Evolutionary conservation across 2,329 filamentous ascomycete species (phyloP).

Genomic region (Xylariales sp.): DNA sequence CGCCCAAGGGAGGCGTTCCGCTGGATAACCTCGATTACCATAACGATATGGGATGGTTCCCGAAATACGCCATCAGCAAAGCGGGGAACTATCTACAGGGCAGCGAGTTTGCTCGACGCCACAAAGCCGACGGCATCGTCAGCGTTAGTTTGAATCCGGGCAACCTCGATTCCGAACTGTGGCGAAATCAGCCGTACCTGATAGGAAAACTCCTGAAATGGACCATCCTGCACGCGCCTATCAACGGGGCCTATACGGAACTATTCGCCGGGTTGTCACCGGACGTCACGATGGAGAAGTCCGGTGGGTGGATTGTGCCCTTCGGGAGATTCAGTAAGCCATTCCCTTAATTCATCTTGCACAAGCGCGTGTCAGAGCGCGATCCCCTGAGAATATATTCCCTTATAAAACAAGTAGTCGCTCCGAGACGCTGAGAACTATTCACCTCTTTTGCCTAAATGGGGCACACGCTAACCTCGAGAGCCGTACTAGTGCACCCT

Average conservation of each 20-base stretch:
- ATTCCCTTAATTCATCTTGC: not conserved
- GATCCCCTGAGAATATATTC: not conserved
- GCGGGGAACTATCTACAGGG: constrained; percentile 40
- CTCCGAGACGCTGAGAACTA: too few species aligned
- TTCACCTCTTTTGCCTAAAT: too few species aligned
- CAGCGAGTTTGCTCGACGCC: constrained; percentile 37
- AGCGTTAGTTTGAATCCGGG: constrained; percentile 41
- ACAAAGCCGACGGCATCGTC: constrained; percentile 32
- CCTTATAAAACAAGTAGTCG: too few species aligned
- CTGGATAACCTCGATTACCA: constrained; percentile 33
- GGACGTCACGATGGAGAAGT: constrained; percentile 49
- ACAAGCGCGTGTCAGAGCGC: not conserved
- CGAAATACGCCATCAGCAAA: constrained; percentile 42
- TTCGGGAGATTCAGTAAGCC: constrained; percentile 54
- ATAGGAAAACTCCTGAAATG: constrained; percentile 15
- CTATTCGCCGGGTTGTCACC: constrained; percentile 54
- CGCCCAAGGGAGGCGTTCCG: constrained; percentile 30
- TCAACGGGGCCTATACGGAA: constrained; percentile 55
- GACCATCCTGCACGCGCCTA: constrained; percentile 27
- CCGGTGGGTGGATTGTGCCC: constrained; percentile 52
- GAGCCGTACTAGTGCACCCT: constrained; percentile 33
- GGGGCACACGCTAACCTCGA: not conserved
- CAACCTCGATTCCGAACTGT: constrained; percentile 41
- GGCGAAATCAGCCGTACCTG: constrained; percentile 21
- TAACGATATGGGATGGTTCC: constrained; percentile 18